These are phyloP conservation scores for Daedaleopsis nitida DNA, from an alignment of 768 basidiomycete genomes.

Conservation along the genomic window DNA sequence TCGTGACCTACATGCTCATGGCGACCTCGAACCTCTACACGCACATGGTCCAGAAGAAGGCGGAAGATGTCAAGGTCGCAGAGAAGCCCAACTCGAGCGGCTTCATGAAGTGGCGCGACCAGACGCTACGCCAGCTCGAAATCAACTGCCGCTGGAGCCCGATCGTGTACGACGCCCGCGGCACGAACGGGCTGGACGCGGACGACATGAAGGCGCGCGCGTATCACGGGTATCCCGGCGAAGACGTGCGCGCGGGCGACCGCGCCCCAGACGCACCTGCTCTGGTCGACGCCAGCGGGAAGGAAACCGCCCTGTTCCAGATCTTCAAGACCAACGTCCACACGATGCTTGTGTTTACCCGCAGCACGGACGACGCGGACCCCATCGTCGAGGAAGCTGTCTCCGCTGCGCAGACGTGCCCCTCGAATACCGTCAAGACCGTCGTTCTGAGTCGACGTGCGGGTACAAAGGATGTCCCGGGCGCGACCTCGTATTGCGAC, in stretches of 20 bases:
- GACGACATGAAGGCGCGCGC: conserved; percentile 19
- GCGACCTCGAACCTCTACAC: conserved; percentile 19
- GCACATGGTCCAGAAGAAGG: neutral
- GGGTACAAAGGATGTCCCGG: neutral
- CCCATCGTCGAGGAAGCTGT: neutral
- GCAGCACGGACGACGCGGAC: neutral
- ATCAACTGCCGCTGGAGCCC: conserved; percentile 57
- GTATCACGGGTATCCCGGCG: conserved; percentile 19
- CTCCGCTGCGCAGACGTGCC: neutral
- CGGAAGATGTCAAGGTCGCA: neutral
- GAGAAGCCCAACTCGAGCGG: too few relatives aligned
- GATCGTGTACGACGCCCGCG: conserved; percentile 43
- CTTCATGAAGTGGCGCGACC: conserved; percentile 28
- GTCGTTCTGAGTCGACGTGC: neutral
- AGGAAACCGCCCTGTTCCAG: conserved; percentile 28
- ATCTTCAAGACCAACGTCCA: conserved; percentile 31
- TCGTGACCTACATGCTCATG: conserved; percentile 33
- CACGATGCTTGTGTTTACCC: conserved; percentile 34
- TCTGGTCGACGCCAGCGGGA: conserved; percentile 18
- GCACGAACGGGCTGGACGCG: conserved; percentile 21
- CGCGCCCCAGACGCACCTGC: conserved; percentile 48
- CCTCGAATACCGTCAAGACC: neutral
- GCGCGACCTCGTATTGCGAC: conserved; percentile 4
- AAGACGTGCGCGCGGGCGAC: conserved; percentile 42
- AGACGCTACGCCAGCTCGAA: conserved; percentile 44